Percentiles rank a stretch among this genome's conserved stretches.
phyloP scores from a whole-genome alignment of 176 grass and related monocot genomes.

The Rhipidocladum racemiflorum region DNA sequence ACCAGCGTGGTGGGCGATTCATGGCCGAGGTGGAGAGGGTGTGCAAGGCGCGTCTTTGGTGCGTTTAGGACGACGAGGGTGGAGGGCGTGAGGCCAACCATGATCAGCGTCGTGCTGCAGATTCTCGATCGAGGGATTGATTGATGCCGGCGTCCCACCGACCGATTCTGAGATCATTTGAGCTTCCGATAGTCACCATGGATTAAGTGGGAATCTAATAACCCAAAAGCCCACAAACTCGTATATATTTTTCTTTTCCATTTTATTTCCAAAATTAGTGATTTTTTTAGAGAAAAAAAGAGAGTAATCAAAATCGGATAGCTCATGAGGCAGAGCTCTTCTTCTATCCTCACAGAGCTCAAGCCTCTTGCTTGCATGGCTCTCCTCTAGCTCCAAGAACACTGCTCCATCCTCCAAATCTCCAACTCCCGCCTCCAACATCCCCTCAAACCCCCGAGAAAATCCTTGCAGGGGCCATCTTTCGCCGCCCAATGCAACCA shows the following conservation, averaged over 20 bases:
- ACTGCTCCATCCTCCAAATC: constrained; percentile 5
- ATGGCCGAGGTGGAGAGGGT: constrained; percentile 42
- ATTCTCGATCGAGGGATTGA: neutral
- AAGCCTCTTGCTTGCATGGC: neutral
- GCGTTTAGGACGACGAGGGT: constrained; percentile 52
- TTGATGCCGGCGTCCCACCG: neutral
- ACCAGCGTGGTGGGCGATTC: constrained; percentile 15
- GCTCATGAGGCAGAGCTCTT: neutral
- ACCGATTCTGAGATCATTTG: neutral
- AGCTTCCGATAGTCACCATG: neutral
- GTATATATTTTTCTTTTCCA: too few species aligned
- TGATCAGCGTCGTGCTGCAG: constrained; percentile 12
- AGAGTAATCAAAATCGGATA: neutral
- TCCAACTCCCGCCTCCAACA: constrained; percentile 17
- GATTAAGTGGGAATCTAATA: neutral
- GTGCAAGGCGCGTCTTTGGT: constrained; percentile 53
- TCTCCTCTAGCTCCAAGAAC: too few species aligned
- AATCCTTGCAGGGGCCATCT: neutral
- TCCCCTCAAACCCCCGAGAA: neutral
- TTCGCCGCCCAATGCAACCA: constrained; percentile 25
- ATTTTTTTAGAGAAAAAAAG: neutral
- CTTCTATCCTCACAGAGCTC: constrained; percentile 31
- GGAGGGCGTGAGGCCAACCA: constrained; percentile 16
- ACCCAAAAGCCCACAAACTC: neutral
- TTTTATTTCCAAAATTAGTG: too few species aligned